Base-by-base conservation (phyloP, 345 rosid genomes). In the Turnera subulata region DNA sequence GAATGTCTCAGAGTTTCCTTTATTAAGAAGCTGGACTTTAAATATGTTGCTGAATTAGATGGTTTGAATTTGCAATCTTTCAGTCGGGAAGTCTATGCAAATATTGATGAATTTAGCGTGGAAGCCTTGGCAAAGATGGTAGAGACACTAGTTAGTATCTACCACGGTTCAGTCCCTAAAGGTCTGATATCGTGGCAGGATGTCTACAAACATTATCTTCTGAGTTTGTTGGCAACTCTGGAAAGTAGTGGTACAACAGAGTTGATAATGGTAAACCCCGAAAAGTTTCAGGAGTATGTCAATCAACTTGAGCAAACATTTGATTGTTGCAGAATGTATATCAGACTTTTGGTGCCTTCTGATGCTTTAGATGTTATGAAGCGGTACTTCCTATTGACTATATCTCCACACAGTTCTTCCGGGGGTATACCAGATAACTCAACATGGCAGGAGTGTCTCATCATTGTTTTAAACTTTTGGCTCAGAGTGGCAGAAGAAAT, bases 121-220 rank as follows among this genome's bases (percentile, higher is more conserved):
- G 92, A 89, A 69, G 85, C 88, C 69, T 80, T 93, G 80, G 91
- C 99, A 59, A 73, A 72, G 66, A 79, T 93, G 95, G 97, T 89
- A 21, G 71, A 74, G 72, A 71, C 62, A 20, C 63, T 87, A 62
- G 73, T 62, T 45, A 59, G 82, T 60, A 55, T 71, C 59, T 76
- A 62, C 70, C 33, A 63, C 32, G 78, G 72, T 57, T 60, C 73
- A 53, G 67, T 75, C 54, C 83, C 90, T 29, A 74, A 71, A 59
- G 83, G 72, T 63, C 81, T 84, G 50, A 79, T 85, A 25, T 58
- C 73, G 17, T 74, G 84, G 84, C 90, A 79, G 69, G 86, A 84
- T 69, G 94, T 93, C 61, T 79, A 85, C 75, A 79, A 80, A 56
- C 75, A 83, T 53, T 82, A 83, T 64, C 54, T 84, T 35, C 65